A percentile compares a stretch with the other conserved stretches of the same genome.
Conservation (phyloP, 768 basidiomycete genomes). For the Coprinopsis marcescibilis region DNA sequence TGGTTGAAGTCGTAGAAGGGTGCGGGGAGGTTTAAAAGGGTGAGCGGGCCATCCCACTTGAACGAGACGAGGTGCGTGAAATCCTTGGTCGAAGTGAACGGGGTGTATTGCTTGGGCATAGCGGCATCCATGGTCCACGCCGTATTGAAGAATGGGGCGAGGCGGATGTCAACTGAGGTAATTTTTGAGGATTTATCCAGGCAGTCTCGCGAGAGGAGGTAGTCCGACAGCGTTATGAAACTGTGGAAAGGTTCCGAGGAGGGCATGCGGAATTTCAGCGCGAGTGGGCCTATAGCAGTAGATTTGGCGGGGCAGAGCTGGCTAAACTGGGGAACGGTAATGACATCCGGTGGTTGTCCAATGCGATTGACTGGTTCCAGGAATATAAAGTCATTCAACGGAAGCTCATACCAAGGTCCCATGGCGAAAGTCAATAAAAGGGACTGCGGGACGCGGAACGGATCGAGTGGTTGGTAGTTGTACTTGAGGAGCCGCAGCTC, state of each 20-base stretch:
- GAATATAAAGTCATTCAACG: too few relatives aligned
- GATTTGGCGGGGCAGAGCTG: too few relatives aligned
- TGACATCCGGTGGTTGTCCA: too few relatives aligned
- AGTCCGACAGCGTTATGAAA: background rate
- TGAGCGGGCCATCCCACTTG: background rate
- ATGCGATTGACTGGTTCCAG: too few relatives aligned
- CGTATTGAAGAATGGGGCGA: background rate
- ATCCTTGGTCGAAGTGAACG: background rate
- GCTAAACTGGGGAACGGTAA: too few relatives aligned
- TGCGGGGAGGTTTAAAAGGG: background rate
- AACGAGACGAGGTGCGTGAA: background rate
- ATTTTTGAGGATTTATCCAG: background rate
- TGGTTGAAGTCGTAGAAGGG: constrained; percentile 2
- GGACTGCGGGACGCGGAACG: too few relatives aligned
- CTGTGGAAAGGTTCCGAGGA: background rate
- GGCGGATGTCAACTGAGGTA: background rate
- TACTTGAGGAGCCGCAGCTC: background rate
- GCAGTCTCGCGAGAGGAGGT: background rate
- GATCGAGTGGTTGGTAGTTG: background rate
- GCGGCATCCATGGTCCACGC: background rate
- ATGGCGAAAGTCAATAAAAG: too few relatives aligned
- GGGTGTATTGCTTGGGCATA: background rate
- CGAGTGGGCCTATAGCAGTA: too few relatives aligned
- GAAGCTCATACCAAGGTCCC: too few relatives aligned
- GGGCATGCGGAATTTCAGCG: background rate